Evolutionary conservation across 2,329 filamentous ascomycete species (phyloP), one percentile per base, ranked within the genome.

Genomic region (Xylaria sp.): DNA sequence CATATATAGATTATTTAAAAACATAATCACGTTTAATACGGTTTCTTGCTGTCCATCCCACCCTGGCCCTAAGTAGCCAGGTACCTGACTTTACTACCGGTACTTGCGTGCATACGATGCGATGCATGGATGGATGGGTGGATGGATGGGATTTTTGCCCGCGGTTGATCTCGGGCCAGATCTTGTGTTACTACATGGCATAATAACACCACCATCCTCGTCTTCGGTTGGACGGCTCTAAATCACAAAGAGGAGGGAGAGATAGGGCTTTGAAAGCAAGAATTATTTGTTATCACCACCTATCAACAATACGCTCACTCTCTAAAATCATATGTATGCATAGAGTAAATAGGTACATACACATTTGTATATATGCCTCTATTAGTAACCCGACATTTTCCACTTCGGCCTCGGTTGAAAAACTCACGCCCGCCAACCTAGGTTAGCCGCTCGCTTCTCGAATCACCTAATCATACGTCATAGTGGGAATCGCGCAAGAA

Each of bases 11-110:
- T 9, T 48, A 6, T 6, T 13, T 28, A 31, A 15, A 36, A 57
- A 55, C 33, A 36, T 10, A 36, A 57, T 54, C 52, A 63, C 65
- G 65, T 68, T 25, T 68, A 64, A 64, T 61, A 68, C 67, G 57
- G 67, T 58, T 36, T 28, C 12, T 33, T 7, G 31, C 7, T n/a
- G 2, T 18, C 7, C 13, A 18, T 46, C 2, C 41, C 41, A 43
- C 18, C 41, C 18, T 43, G 8, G 15, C 41, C 41, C 18, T 3
- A n/a, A 18, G 15, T 46, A 18, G 41, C 5, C 18, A 46, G 18
- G 18, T 46, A 18, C n/a, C 6, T 28, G 6, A 28, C 28, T 18
- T 20, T 20, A 5, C 18, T 48, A 48, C 18, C 18, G 8, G 8
- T 48, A 48, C 18, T 20, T 48, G n/a, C n/a, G 20, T 58, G 36